phyloP scores from a whole-genome alignment of 1,284 basidiomycete genomes.

The Ceraceosorus guamensis region DNA sequence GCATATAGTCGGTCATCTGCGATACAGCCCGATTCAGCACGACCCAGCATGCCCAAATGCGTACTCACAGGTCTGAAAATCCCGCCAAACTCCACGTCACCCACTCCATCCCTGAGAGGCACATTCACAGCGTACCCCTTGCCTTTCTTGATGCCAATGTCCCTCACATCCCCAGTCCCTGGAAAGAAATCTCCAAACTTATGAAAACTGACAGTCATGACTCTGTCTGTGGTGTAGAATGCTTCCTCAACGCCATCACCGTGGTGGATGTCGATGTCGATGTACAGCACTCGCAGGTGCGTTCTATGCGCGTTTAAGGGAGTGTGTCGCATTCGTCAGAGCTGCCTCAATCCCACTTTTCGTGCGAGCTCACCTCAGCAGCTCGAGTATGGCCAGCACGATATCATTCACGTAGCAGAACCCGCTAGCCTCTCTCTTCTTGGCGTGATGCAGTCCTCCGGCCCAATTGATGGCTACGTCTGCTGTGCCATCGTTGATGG shows the following conservation, averaged over 20 bases:
- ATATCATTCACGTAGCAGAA: slow-evolving; percentile 94
- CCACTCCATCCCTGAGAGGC: slow-evolving; percentile 86
- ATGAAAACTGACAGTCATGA: slow-evolving; percentile 94
- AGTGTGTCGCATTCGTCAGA: neutral
- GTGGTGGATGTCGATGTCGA: slow-evolving; percentile 97
- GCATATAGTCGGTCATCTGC: too few relatives aligned
- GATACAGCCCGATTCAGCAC: too few relatives aligned
- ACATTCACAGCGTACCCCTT: slow-evolving; percentile 88
- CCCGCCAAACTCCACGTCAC: slow-evolving; percentile 65
- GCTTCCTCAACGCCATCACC: slow-evolving; percentile 98
- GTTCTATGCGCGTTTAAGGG: neutral
- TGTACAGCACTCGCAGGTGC: slow-evolving; percentile 81
- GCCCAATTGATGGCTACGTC: slow-evolving; percentile 99
- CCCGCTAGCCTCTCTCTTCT: slow-evolving; percentile 89
- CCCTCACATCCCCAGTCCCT: slow-evolving; percentile 64
- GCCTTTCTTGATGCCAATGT: slow-evolving; percentile 76
- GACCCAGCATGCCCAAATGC: too few relatives aligned
- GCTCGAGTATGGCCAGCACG: slow-evolving; percentile 42
- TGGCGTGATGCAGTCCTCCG: slow-evolving; percentile 93
- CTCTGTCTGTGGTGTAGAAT: slow-evolving; percentile 92
- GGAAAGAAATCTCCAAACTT: slow-evolving; percentile 93
- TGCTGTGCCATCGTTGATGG: slow-evolving; percentile 70
- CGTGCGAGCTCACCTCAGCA: slow-evolving; percentile 20
- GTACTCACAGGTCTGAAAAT: slow-evolving; percentile 51
- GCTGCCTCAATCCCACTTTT: too few relatives aligned